These are phyloP conservation scores for Saccharomyces mikatae DNA, from an alignment of 805 yeast species.

Conservation along the genomic window DNA sequence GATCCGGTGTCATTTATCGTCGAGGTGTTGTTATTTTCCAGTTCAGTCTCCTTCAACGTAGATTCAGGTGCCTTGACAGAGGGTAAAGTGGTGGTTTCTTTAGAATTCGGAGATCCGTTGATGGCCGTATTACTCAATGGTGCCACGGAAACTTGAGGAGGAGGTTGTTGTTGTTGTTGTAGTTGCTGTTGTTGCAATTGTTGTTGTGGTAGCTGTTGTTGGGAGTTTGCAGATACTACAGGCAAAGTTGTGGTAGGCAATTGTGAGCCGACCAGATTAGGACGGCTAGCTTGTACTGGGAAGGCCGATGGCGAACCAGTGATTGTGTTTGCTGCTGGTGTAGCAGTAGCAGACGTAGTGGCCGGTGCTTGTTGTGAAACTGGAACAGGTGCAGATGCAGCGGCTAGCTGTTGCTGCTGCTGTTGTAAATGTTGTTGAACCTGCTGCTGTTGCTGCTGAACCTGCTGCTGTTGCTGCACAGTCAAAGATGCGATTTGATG, in stretches of 20 bases:
- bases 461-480: constrained; percentile 18
- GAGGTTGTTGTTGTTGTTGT: constrained; percentile 11
- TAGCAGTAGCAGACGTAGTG: constrained; percentile 8
- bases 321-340: constrained; percentile 6
- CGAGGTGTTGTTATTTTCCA: not conserved
- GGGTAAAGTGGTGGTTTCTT: constrained; percentile 7
- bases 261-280: constrained; percentile 2
- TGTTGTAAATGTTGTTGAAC: constrained; percentile 11
- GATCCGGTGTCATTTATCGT: constrained; percentile 1
- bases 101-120: constrained; percentile 7
- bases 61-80: constrained; percentile 1
- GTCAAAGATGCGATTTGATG: constrained; percentile 38
- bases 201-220: not conserved
- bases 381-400: constrained; percentile 2
- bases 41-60: not conserved
- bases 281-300: constrained; percentile 4
- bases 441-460: constrained; percentile 13
- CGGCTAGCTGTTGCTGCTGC: constrained; percentile 8
- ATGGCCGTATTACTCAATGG: constrained; percentile 2
- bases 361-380: constrained; percentile 2
- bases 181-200: constrained; percentile 4
- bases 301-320: not conserved
- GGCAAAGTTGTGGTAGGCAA: constrained; percentile 1
- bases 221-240: constrained; percentile 1
- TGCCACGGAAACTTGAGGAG: constrained; percentile 9